These are phyloP conservation scores for Diaporthe caulivora DNA, from an alignment of 2,329 filamentous ascomycete genomes.

Conservation along the genomic window DNA sequence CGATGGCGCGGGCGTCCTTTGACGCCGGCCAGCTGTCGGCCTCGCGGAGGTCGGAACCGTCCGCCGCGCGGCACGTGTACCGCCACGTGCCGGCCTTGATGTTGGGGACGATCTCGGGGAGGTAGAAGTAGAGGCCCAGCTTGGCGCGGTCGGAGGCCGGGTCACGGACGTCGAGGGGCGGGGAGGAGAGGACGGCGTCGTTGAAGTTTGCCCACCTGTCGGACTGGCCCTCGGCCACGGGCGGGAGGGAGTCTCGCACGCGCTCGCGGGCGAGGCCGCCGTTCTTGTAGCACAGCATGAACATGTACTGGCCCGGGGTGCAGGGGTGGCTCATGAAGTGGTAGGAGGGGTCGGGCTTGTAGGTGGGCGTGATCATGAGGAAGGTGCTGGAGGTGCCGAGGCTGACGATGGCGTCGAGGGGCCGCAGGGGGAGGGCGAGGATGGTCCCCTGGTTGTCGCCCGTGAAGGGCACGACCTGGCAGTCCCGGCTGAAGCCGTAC, in stretches of 20 bases:
- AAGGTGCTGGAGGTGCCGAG: conserved; percentile 97
- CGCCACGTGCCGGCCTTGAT: conserved; percentile 88
- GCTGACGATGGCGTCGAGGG: conserved; percentile 93
- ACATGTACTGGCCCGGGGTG: conserved; percentile 94
- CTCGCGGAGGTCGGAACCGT: conserved; percentile 62
- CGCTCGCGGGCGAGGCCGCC: conserved; percentile 92
- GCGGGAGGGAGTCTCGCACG: conserved; percentile 83
- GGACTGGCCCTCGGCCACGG: conserved; percentile 51
- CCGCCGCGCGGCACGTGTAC: conserved; percentile 70
- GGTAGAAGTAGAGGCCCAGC: conserved; percentile 93
- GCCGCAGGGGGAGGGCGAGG: conserved; percentile 86
- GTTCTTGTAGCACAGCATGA: conserved; percentile 99
- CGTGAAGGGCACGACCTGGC: conserved; percentile 87
- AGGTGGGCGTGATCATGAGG: conserved; percentile 94
- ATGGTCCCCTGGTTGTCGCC: conserved; percentile 98
- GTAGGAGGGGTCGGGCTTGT: conserved; percentile 89
- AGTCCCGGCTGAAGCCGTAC: conserved; percentile 82
- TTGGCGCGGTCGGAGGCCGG: conserved; percentile 72
- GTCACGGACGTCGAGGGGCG: conserved; percentile 74
- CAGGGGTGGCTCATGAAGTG: conserved; percentile 99
- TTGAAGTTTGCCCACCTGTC: conserved; percentile 87
- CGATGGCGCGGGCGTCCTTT: conserved; percentile 85
- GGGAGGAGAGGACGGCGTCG: conserved; percentile 73
- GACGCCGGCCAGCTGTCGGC: conserved; percentile 59
- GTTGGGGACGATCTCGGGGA: conserved; percentile 96